Evolutionary conservation across 2,329 filamentous ascomycete genomes (phyloP).

Genomic region (Fusarium nygamai): DNA sequence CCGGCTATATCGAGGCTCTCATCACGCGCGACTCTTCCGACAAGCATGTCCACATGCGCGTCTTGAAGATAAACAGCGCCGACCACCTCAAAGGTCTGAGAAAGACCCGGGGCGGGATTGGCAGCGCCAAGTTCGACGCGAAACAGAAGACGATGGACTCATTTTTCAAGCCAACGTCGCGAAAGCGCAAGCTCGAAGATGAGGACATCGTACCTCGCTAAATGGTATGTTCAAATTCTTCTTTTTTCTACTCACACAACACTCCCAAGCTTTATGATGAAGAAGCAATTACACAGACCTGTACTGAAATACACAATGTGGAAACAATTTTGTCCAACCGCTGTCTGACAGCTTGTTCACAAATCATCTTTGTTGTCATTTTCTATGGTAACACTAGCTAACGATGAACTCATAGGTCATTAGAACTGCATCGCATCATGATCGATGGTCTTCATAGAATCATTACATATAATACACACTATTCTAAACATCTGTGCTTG

Average conservation of each 20-base stretch:
- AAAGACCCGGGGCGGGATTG: constrained; percentile 84
- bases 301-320: constrained; percentile 76
- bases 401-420: constrained; percentile 31
- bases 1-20: constrained; percentile 55
- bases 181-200: constrained; percentile 43
- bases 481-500: constrained; percentile 61
- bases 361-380: constrained; percentile 37
- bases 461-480: constrained; percentile 16
- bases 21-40: constrained; percentile 24
- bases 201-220: constrained; percentile 25
- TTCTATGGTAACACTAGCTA: constrained; percentile 33
- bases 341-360: constrained; percentile 71
- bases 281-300: constrained; percentile 81
- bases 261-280: constrained; percentile 68
- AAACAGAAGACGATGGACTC: constrained; percentile 79
- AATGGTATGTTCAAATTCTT: constrained; percentile 52
- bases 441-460: constrained; percentile 2
- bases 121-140: constrained; percentile 78
- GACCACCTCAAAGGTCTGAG: constrained; percentile 79
- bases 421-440: constrained; percentile 1
- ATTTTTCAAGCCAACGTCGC: constrained; percentile 70
- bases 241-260: not conserved
- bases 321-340: constrained; percentile 81
- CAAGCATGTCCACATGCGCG: constrained; percentile 47
- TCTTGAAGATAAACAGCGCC: constrained; percentile 73